phyloP scores from a whole-genome alignment of 2,329 filamentous ascomycete species.

The Elsinoe perseae region DNA sequence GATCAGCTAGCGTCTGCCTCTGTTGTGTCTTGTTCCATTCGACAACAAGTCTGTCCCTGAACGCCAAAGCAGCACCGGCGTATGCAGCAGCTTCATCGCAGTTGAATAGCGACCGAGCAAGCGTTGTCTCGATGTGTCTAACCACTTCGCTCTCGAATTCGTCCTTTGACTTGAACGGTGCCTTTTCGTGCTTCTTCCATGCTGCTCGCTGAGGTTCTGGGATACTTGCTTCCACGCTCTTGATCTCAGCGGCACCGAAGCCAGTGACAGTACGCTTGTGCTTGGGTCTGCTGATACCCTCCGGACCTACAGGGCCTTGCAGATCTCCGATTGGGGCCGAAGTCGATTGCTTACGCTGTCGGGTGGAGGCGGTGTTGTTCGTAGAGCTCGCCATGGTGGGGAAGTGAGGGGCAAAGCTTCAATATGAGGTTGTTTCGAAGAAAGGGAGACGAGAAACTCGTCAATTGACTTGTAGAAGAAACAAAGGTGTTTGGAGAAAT shows the following conservation, averaged over 20 bases:
- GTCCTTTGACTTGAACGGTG: slow-evolving; percentile 63
- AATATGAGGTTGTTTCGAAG: background rate
- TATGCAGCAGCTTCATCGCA: slow-evolving; percentile 94
- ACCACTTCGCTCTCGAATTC: slow-evolving; percentile 80
- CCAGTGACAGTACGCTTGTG: slow-evolving; percentile 96
- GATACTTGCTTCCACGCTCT: slow-evolving; percentile 82
- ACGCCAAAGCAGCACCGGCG: slow-evolving; percentile 79
- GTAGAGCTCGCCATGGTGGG: slow-evolving; percentile 22
- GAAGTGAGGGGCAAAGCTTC: background rate
- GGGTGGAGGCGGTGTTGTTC: slow-evolving; percentile 37
- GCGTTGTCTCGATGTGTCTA: slow-evolving; percentile 88
- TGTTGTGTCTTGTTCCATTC: slow-evolving; percentile 99
- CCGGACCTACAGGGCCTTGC: slow-evolving; percentile 68
- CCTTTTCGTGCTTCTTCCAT: slow-evolving; percentile 54
- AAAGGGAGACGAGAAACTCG: slow-evolving; percentile 1
- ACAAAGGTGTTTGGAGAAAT: background rate
- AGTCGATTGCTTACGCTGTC: slow-evolving; percentile 74
- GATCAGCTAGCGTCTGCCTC: slow-evolving; percentile 80
- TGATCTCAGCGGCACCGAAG: slow-evolving; percentile 85
- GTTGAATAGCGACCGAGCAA: slow-evolving; percentile 95
- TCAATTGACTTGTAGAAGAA: slow-evolving; percentile 12
- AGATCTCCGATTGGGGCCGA: slow-evolving; percentile 81
- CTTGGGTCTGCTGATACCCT: slow-evolving; percentile 82
- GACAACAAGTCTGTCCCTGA: slow-evolving; percentile 84
- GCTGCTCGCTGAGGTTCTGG: slow-evolving; percentile 80